These are phyloP conservation scores for Rhazya stricta DNA, from an alignment of 257 asterid species.

Conservation along the genomic window DNA sequence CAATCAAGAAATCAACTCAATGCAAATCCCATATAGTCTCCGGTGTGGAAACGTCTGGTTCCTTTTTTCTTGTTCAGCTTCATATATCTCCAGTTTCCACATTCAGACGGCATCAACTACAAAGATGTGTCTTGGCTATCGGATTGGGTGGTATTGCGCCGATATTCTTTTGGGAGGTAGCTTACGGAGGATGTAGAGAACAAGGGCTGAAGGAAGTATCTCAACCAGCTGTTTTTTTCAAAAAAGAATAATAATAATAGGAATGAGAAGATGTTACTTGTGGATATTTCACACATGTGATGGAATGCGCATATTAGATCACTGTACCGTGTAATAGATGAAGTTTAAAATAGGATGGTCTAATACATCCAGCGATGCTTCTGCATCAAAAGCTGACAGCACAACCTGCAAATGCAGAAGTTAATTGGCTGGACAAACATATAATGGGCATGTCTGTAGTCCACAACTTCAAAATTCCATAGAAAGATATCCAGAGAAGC, in stretches of 20 bases:
- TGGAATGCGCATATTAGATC: not conserved
- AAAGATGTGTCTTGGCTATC: conserved; percentile 13
- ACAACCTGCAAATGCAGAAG: conserved; percentile 45
- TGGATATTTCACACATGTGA: not conserved
- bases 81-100: not conserved
- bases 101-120: not conserved
- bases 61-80: conserved; percentile 6
- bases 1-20: conserved; percentile 11
- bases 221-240: conserved; percentile 44
- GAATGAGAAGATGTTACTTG: not conserved
- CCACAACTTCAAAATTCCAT: not conserved
- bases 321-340: conserved; percentile 67
- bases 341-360: conserved; percentile 76
- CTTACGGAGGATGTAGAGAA: conserved; percentile 62
- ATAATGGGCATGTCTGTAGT: not conserved
- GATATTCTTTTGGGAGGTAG: conserved; percentile 57
- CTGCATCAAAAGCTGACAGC: conserved; percentile 70
- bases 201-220: conserved; percentile 77
- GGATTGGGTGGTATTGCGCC: conserved; percentile 60
- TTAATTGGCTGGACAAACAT: not conserved
- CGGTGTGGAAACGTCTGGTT: conserved; percentile 5
- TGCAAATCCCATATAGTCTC: not conserved
- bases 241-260: not conserved
- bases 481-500: not conserved
- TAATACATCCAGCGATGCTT: conserved; percentile 77